Evolutionary conservation across 345 rosid genomes (phyloP), one percentile per base, ranked within the genome.

Genomic region (Sonneratia caseolaris): DNA sequence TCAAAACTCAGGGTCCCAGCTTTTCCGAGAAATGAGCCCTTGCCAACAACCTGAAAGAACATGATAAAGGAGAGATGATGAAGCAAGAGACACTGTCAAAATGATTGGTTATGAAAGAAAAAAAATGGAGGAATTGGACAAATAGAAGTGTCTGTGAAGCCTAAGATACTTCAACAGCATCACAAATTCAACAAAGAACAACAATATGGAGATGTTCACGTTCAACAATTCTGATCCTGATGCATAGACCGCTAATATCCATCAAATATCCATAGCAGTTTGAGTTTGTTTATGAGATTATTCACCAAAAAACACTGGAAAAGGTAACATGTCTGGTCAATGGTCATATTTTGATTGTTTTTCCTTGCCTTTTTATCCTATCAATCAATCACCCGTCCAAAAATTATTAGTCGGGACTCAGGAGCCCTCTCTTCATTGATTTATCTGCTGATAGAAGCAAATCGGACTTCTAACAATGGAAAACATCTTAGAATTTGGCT

Each of bases 11-110:
- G 76, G 4, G 81, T 75, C 37, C 97, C 89, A 19, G 96, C 97
- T 77, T 85, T 84, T 80, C 93, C 99, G n/a, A 95, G 77, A 81
- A 92, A 81, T 38, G 96, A 86, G 68, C 81, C 83, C 83, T 77
- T 89, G 40, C 84, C 88, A 49, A 70, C 48, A 64, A 76, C 77
- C 98, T 89, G 72, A 64, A 69, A 78, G 74, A 10, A 21, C 7
- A 5, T 8, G 64, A 69, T 22, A 37, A 19, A 66, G 21, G 4
- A 36, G 47, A 66, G 22, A 37, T 5, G 47, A 66, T 37, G 45
- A 38, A 66, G n/a, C 21, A n/a, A 37, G 15, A 40, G 70, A 21
- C 11, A 36, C 22, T 8, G 16, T 68, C 5, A 42, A 66, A 37
- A 66, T 66, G 3, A 62, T 19, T 12, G 43, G 5, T 48, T 38